Conservation (phyloP, 164 flowering plant genomes). For the Stephania cephalantha region DNA sequence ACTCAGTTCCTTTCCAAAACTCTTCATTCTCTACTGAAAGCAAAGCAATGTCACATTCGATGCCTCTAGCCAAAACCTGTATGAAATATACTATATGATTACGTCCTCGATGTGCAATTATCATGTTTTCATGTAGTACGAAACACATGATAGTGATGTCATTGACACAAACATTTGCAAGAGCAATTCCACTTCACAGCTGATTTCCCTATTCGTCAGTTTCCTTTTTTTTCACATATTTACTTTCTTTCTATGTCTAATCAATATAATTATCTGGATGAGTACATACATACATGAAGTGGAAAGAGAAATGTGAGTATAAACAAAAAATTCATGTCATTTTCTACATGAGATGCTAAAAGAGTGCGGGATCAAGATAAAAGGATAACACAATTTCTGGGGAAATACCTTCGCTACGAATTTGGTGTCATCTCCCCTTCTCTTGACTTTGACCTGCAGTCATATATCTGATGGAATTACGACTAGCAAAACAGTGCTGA, state of each 20-base stretch:
- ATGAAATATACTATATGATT: slow-evolving; percentile 13
- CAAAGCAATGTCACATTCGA: slow-evolving; percentile 96
- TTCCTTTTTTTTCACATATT: neutral
- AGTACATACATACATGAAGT: neutral
- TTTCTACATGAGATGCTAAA: neutral
- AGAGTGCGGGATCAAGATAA: neutral
- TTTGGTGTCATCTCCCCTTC: slow-evolving; percentile 96
- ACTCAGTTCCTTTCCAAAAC: slow-evolving; percentile 89
- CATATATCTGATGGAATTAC: neutral
- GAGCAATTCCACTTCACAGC: neutral
- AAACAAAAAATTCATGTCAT: neutral
- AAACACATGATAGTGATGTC: too few relatives aligned
- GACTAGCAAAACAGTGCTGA: neutral
- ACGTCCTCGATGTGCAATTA: neutral
- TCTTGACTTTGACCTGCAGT: slow-evolving; percentile 91
- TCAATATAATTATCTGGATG: neutral
- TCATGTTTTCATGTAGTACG: neutral
- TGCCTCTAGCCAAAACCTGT: slow-evolving; percentile 92
- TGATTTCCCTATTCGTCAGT: neutral
- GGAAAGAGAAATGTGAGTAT: neutral
- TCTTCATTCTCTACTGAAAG: slow-evolving; percentile 87
- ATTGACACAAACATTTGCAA: neutral
- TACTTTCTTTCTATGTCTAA: neutral
- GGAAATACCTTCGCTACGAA: slow-evolving; percentile 87
- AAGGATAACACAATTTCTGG: slow-evolving; percentile 4